A percentile compares a stretch with the other conserved stretches of the same genome.
Evolutionary conservation across 2,329 filamentous ascomycete species (phyloP).

Genomic region (Ophiocordyceps camponoti-rufipedis): DNA sequence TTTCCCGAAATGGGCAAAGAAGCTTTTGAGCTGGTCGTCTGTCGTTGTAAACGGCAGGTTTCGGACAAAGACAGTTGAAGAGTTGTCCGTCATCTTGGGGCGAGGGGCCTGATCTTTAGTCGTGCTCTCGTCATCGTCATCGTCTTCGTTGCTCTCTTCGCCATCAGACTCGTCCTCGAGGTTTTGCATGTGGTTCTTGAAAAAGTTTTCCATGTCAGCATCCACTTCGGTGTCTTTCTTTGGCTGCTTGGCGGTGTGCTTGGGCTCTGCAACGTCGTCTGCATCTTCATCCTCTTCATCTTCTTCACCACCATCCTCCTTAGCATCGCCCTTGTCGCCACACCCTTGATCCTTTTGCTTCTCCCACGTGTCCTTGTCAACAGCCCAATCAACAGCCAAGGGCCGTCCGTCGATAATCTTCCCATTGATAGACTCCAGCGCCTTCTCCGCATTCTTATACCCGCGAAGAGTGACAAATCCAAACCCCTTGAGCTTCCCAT

Average conservation of each 20-base stretch:
- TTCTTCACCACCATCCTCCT: conserved; percentile 13
- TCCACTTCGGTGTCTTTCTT: conserved; percentile 22
- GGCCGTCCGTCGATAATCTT: conserved; percentile 76
- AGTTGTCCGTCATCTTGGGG: conserved; percentile 37
- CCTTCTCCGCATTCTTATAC: conserved; percentile 79
- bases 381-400: conserved; percentile 90
- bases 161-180: conserved; percentile 38
- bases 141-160: conserved; percentile 20
- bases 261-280: conserved; percentile 14
- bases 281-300: conserved; percentile 13
- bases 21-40: conserved; percentile 64
- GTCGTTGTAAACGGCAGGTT: conserved; percentile 83
- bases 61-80: conserved; percentile 73
- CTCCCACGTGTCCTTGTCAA: conserved; percentile 78
- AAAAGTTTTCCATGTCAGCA: conserved; percentile 33
- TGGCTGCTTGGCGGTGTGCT: conserved; percentile 11
- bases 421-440: conserved; percentile 70
- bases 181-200: conserved; percentile 38
- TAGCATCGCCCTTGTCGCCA: conserved; percentile 12
- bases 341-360: conserved; percentile 28
- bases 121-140: conserved; percentile 16
- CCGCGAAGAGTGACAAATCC: conserved; percentile 83
- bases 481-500: conserved; percentile 65
- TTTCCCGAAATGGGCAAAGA: conserved; percentile 78
- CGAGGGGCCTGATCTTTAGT: conserved; percentile 7